Base-by-base conservation (phyloP, 2,329 filamentous ascomycete genomes). In the Fonsecaea erecta region DNA sequence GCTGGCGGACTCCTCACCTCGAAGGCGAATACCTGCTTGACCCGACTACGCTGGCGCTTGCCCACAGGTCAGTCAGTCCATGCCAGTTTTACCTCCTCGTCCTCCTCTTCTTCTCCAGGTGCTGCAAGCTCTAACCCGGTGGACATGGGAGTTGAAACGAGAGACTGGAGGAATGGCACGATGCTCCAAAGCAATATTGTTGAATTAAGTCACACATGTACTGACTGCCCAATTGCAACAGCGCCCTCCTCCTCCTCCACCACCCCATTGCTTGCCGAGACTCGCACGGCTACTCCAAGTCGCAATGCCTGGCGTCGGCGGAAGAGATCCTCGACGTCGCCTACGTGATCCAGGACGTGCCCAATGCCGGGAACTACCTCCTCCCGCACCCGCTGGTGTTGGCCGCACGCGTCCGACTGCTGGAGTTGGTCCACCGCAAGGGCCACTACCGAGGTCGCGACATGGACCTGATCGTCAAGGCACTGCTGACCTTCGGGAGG, bases 381-480 rank as follows among this genome's bases (percentile, higher is more conserved):
- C 52, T 55, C 32, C 52, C 52, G 35, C 52, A 55, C 32, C 52
- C 52, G 18, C 32, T 55, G 16, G 52, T 55, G 52, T 30, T 55
- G 52, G 52, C 52, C 18, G 52, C 52, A 16, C 52, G 52, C 24
- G 28, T 55, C 52, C 32, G 52, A 35, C 32, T 55, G 11, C 14
- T 55, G 28, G 52, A 55, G 52, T 18, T 55, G 16, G 30, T 37
- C 3, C 52, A 55, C 9, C 52, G 52, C 1, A 55, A 55, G 18
- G 52, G 52, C 28, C 52, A 55, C 32, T 55, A 55, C 28, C 18
- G 52, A 55, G 52, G 52, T 8, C 52, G 52, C 21, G 52, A 55
- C 32, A 55, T 55, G 52, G 52, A 55, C 24, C 32, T 55, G 52
- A 55, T 55, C 14, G 52, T 55, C 7, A 55, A 55, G n/a, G 52